Conservation (phyloP, 139 green algal species). For the Chlamydomonas asymmetrica region DNA sequence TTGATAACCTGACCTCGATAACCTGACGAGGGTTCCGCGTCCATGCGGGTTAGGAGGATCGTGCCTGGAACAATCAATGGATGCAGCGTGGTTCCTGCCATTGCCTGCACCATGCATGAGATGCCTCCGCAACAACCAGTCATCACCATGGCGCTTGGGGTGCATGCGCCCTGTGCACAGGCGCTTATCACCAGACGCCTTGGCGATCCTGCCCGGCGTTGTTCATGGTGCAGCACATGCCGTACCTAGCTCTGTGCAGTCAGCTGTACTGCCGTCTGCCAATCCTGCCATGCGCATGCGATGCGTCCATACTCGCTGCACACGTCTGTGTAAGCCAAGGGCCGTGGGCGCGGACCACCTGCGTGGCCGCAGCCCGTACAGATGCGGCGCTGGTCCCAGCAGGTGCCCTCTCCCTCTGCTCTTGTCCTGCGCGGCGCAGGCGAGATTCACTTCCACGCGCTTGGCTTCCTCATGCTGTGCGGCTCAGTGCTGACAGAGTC, state of each 20-base stretch:
- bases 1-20: too few relatives aligned
- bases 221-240: too few relatives aligned
- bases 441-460: neutral
- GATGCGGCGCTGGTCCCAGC: constrained; percentile 23
- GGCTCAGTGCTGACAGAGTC: constrained; percentile 40
- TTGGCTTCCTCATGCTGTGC: constrained; percentile 51
- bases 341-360: too few relatives aligned
- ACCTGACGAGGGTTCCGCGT: too few relatives aligned
- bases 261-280: too few relatives aligned
- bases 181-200: too few relatives aligned
- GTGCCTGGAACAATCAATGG: neutral
- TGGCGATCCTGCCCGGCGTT: too few relatives aligned
- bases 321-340: constrained; percentile 69
- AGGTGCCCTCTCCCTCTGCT: neutral
- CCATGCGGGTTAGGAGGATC: neutral
- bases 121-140: neutral
- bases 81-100: neutral
- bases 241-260: too few relatives aligned
- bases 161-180: constrained; percentile 41
- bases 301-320: constrained; percentile 55
- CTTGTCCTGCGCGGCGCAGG: neutral
- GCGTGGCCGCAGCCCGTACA: constrained; percentile 76
- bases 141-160: neutral
- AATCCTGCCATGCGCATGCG: too few relatives aligned
- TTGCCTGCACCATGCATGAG: neutral